Evolutionary conservation across 75 land plant species (phyloP).

Genomic region (Sequoia sempervirens): DNA sequence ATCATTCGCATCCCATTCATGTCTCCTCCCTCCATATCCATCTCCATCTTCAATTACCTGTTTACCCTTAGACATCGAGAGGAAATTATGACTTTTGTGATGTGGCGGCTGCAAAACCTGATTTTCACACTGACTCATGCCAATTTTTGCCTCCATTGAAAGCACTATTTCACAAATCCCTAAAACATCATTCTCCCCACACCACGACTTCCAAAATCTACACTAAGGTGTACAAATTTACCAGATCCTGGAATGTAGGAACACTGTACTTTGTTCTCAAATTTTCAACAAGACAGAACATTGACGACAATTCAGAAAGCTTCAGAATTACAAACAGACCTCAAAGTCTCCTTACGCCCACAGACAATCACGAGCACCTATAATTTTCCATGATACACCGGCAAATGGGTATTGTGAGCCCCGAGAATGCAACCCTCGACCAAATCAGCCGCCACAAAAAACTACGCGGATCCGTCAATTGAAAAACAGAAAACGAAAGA

Average conservation of each 20-base stretch:
- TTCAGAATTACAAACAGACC: neutral
- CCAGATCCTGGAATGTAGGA: neutral
- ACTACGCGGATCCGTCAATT: neutral
- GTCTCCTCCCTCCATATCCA: slow-evolving; percentile 13
- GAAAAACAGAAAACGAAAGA: neutral
- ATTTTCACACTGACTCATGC: neutral
- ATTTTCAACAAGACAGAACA: neutral
- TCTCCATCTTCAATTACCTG: neutral
- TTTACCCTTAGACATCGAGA: slow-evolving; percentile 2
- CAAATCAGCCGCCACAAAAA: neutral
- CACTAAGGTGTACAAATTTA: neutral
- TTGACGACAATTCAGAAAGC: neutral
- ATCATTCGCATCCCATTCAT: slow-evolving; percentile 51
- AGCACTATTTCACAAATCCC: neutral
- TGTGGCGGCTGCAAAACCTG: neutral
- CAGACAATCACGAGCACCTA: neutral
- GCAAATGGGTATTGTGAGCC: neutral
- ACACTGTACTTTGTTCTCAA: neutral
- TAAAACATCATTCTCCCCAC: neutral
- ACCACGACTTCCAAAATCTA: neutral
- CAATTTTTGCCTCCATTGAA: neutral
- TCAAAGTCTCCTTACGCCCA: neutral
- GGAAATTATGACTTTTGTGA: neutral
- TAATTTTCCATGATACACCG: neutral
- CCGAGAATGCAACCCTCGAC: neutral